phyloP scores from a whole-genome alignment of 306 rosid species.

The Dryas drummondii region DNA sequence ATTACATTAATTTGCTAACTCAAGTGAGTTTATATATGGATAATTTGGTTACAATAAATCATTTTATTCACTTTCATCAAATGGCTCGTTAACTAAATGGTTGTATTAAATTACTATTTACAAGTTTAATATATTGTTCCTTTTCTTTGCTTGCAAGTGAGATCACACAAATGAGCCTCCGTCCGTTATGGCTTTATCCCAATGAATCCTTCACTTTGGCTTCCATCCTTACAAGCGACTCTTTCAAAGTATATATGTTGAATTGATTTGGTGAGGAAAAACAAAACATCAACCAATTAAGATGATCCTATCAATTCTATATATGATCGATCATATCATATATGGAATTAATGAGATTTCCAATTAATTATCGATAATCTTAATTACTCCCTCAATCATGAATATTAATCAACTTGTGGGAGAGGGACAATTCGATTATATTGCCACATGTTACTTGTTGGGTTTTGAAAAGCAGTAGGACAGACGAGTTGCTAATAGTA shows the following conservation, averaged over 20 bases:
- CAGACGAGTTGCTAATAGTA: background rate
- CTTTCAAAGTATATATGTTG: slow-evolving; percentile 30
- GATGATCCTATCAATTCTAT: background rate
- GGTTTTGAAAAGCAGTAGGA: slow-evolving; percentile 9
- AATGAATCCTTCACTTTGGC: slow-evolving; percentile 32
- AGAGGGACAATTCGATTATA: too few relatives aligned
- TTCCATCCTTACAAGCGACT: slow-evolving; percentile 47
- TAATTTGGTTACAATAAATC: too few relatives aligned
- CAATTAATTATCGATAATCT: slow-evolving; percentile 2
- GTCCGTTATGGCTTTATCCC: slow-evolving; percentile 8
- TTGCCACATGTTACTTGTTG: slow-evolving; percentile 21
- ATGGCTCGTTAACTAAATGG: too few relatives aligned
- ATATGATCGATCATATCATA: too few relatives aligned
- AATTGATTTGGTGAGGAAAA: slow-evolving; percentile 4
- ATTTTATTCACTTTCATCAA: too few relatives aligned
- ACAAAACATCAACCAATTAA: background rate
- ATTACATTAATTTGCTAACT: too few relatives aligned
- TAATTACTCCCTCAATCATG: too few relatives aligned
- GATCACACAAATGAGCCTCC: too few relatives aligned
- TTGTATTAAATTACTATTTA: too few relatives aligned
- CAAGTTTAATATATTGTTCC: background rate
- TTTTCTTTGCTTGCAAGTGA: slow-evolving; percentile 20
- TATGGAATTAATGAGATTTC: background rate
- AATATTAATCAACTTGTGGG: too few relatives aligned
- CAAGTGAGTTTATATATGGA: too few relatives aligned